Evolutionary conservation across 2,329 filamentous ascomycete genomes (phyloP), one percentile per base, ranked within the genome.

Genomic region (Cordyceps javanica): DNA sequence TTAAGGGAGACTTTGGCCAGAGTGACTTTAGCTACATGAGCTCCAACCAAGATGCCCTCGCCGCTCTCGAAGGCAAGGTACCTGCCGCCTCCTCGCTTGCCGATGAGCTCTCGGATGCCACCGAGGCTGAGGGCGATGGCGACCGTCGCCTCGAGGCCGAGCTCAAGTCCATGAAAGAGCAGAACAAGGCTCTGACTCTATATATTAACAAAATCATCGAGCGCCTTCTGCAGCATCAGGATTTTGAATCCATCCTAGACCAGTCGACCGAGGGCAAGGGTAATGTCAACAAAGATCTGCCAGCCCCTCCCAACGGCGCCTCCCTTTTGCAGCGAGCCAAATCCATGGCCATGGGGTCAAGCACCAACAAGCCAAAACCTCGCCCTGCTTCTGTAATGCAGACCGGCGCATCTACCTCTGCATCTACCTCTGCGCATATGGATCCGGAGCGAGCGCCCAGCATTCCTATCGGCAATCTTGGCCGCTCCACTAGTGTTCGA

Each of bases 201-300:
- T 99, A 99, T 77, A 97, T 99, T 78, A 96, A 97, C 82, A 96
- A 94, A 76, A 97, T 99, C 71, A 96, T 99, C 70, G 94, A 94
- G 71, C 89, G 94, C 58, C 83, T 99, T 45, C 82, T 99, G 61
- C 89, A 96, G 69, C 90, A 97, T 73, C 89, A 96, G 67, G 92
- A 96, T 64, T 97, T 96, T 64, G 93, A 99, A 74, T 86, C 90
- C 61, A 96, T 97, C 60, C 80, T 97, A 41, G 91, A 96, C 69
- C 89, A 90, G 71, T 89, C 88, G 9, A 83, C 83, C 53, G 83
- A 87, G 57, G 65, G 71, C 56, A 69, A 71, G 58, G 63, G 66
- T 41, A 82, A 88, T 67, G 82, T 78, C 38, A 87, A 94, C 71
- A 96, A 96, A 72, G 91, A 94, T n/a, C 82, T 95, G 19, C 90